Conservation (phyloP, 2,329 filamentous ascomycete genomes). For the Madurella fahalii region DNA sequence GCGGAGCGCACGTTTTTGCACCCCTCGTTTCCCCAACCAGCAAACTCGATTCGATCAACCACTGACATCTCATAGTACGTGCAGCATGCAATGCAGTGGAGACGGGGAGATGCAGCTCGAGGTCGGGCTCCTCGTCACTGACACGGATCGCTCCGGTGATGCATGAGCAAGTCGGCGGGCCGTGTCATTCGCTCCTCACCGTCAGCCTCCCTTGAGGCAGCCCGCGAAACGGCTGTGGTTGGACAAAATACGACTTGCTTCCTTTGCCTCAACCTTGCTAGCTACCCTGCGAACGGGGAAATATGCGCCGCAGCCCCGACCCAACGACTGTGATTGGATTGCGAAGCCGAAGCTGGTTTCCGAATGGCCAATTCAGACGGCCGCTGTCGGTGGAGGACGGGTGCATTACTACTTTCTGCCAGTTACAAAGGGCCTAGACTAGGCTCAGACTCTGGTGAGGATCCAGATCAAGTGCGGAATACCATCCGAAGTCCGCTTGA, state of each 20-base stretch:
- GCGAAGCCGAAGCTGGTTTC: not conserved
- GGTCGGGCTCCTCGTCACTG: not conserved
- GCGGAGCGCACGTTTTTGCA: too few relatives aligned
- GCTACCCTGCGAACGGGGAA: not conserved
- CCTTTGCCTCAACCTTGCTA: conserved; percentile 11
- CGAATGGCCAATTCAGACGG: not conserved
- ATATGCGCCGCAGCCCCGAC: not conserved
- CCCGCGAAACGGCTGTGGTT: conserved; percentile 34
- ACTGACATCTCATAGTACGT: not conserved
- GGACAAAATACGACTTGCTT: conserved; percentile 37
- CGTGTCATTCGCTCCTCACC: conserved; percentile 26
- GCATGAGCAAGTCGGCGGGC: not conserved
- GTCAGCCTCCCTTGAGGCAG: conserved; percentile 6
- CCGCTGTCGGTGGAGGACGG: not conserved
- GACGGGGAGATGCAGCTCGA: conserved; percentile 2
- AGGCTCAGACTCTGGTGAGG: too few relatives aligned
- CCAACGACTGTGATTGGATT: conserved; percentile 5
- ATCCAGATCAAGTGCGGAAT: not conserved
- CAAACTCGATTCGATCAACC: too few relatives aligned
- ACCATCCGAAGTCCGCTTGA: conserved; percentile 1
- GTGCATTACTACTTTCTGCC: not conserved
- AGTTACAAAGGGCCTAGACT: not conserved
- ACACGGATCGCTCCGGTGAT: not conserved
- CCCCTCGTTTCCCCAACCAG: too few relatives aligned
- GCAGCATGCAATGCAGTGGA: not conserved